Evolutionary conservation across 2,329 filamentous ascomycete species (phyloP).

Genomic region (Aulographum hederae): DNA sequence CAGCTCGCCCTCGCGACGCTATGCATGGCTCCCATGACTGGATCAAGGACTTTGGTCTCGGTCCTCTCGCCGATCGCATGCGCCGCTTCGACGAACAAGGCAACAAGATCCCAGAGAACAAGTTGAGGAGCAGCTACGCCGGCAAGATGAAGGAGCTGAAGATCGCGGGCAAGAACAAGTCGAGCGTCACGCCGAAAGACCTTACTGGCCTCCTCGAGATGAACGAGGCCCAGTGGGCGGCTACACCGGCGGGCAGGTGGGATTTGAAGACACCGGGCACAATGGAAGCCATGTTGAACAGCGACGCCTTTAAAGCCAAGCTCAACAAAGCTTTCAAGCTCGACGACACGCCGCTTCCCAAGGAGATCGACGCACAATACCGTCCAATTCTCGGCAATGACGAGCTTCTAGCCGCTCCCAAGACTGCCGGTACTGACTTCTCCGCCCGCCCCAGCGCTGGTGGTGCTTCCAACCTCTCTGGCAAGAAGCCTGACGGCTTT

Average conservation of each 20-base stretch:
- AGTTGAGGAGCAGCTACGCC: slow-evolving; percentile 38
- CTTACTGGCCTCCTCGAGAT: too few relatives aligned
- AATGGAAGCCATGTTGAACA: neutral
- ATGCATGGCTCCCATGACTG: too few relatives aligned
- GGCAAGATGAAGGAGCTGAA: slow-evolving; percentile 31
- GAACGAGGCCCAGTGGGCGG: slow-evolving; percentile 14
- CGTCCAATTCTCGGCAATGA: slow-evolving; percentile 7
- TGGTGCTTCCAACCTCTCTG: too few relatives aligned
- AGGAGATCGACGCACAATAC: neutral
- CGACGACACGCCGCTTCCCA: neutral
- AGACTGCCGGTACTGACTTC: too few relatives aligned
- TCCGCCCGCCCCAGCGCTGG: too few relatives aligned
- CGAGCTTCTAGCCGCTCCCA: too few relatives aligned
- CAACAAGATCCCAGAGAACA: slow-evolving; percentile 47
- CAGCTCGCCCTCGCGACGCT: too few relatives aligned
- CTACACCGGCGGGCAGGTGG: too few relatives aligned
- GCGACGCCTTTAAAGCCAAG: slow-evolving; percentile 1
- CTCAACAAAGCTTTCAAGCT: neutral
- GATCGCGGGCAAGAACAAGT: slow-evolving; percentile 30
- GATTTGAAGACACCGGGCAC: neutral
- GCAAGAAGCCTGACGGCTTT: too few relatives aligned
- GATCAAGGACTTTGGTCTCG: too few relatives aligned
- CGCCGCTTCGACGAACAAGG: slow-evolving; percentile 42
- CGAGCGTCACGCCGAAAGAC: slow-evolving; percentile 18
- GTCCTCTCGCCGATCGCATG: slow-evolving; percentile 37